A percentile compares a stretch with the other conserved stretches of the same genome.
phyloP scores from a whole-genome alignment of 495 filamentous ascomycete genomes.

The Hypomontagnella submonticulosa region DNA sequence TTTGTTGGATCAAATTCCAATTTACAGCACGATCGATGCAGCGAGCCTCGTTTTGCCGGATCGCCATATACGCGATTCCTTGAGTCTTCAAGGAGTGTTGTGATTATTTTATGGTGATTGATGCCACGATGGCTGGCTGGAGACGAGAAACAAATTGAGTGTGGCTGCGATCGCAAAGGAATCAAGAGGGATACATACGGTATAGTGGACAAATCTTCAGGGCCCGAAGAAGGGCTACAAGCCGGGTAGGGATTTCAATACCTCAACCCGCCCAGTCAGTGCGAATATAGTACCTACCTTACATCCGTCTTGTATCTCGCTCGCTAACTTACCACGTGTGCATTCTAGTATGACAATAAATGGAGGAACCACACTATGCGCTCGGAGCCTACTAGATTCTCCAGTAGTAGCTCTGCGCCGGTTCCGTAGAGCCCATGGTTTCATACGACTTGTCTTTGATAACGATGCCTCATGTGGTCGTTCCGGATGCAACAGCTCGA shows the following conservation, averaged over 20 bases:
- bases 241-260: constrained; percentile 31
- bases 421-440: constrained; percentile 11
- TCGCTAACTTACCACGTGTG: constrained; percentile 39
- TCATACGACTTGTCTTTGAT: constrained; percentile 18
- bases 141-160: constrained; percentile 26
- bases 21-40: constrained; percentile 29
- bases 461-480: constrained; percentile 15
- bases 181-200: constrained; percentile 23
- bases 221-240: constrained; percentile 38
- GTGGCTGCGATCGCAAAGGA: constrained; percentile 40
- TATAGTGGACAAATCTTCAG: constrained; percentile 41
- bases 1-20: constrained; percentile 21
- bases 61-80: constrained; percentile 22
- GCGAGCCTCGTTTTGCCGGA: constrained; percentile 17
- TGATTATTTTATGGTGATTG: constrained; percentile 40
- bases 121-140: constrained; percentile 37
- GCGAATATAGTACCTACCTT: constrained; percentile 28
- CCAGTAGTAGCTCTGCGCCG: constrained; percentile 25
- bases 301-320: neutral
- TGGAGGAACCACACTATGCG: constrained; percentile 39
- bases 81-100: constrained; percentile 14
- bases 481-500: constrained; percentile 12
- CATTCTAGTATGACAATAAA: constrained; percentile 40
- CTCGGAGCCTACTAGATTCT: constrained; percentile 20
- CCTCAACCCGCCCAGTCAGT: constrained; percentile 34